A percentile compares a stretch with the other conserved stretches of the same genome.
phyloP scores from a whole-genome alignment of 2,329 filamentous ascomycete genomes.

The Basipetospora sp. region DNA sequence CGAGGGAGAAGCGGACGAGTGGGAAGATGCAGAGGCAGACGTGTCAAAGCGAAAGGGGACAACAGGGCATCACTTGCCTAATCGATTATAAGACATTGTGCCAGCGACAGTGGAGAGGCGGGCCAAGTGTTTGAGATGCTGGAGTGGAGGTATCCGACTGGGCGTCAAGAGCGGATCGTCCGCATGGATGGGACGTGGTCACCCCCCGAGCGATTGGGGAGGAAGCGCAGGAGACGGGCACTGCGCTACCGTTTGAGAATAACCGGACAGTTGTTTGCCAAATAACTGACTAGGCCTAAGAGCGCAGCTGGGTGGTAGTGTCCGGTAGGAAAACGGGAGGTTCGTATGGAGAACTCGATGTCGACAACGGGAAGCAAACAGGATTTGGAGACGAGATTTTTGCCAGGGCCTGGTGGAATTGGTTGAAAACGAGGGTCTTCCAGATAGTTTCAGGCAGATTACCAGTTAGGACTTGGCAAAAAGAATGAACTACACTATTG shows the following conservation, averaged over 20 bases:
- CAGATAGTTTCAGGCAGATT: slow-evolving; percentile 5
- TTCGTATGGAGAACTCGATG: too few relatives aligned
- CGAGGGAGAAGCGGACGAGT: not conserved
- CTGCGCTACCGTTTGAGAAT: too few relatives aligned
- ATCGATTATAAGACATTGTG: slow-evolving; percentile 11
- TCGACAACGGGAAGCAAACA: too few relatives aligned
- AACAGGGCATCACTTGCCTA: slow-evolving; percentile 8
- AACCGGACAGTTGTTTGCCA: too few relatives aligned
- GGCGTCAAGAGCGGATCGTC: slow-evolving; percentile 3
- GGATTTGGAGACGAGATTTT: too few relatives aligned
- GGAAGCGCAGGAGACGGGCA: slow-evolving; percentile 3
- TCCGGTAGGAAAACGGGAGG: too few relatives aligned
- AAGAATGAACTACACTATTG: too few relatives aligned
- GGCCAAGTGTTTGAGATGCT: slow-evolving; percentile 1
- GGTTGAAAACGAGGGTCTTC: too few relatives aligned
- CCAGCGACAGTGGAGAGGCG: not conserved
- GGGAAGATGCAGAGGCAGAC: slow-evolving; percentile 1
- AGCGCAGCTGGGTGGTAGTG: too few relatives aligned
- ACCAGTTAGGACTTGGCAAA: too few relatives aligned
- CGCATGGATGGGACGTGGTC: slow-evolving; percentile 2
- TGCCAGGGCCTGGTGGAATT: not conserved
- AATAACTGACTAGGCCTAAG: too few relatives aligned
- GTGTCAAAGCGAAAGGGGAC: not conserved
- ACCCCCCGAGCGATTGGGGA: not conserved
- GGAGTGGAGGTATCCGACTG: slow-evolving; percentile 3